These are phyloP conservation scores for Lactifluus subvellereus DNA, from an alignment of 768 basidiomycete species.

Conservation along the genomic window DNA sequence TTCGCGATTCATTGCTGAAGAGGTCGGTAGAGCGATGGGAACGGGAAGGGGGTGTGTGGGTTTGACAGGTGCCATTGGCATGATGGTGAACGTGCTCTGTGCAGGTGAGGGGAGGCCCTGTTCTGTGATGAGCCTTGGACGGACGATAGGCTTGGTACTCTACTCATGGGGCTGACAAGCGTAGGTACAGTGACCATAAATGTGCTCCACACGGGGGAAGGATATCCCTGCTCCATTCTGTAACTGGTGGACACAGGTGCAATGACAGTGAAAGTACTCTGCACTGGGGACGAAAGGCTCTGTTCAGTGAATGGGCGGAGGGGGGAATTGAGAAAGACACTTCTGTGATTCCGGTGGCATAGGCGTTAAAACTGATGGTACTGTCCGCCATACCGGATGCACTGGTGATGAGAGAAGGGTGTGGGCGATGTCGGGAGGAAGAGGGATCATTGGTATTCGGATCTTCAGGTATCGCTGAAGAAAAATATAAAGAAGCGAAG, in stretches of 20 bases:
- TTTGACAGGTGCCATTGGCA: neutral
- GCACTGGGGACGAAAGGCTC: conserved; percentile 26
- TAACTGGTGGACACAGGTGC: conserved; percentile 27
- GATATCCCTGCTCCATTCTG: conserved; percentile 27
- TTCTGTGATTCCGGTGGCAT: conserved; percentile 30
- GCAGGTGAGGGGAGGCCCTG: conserved; percentile 6
- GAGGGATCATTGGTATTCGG: neutral
- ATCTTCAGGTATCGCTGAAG: conserved; percentile 11
- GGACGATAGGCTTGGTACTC: neutral
- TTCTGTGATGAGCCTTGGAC: neutral
- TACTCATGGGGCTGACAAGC: conserved; percentile 28
- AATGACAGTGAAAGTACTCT: conserved; percentile 10
- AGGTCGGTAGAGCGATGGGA: neutral
- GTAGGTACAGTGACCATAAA: neutral
- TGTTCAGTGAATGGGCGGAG: conserved; percentile 39
- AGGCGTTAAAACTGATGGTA: conserved; percentile 42
- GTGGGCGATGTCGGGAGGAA: conserved; percentile 31
- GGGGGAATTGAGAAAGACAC: conserved; percentile 48
- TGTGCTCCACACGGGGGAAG: conserved; percentile 18
- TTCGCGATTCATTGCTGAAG: neutral
- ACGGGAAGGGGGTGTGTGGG: neutral
- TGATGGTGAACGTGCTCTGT: conserved; percentile 3
- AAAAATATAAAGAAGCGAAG: neutral
- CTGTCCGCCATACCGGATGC: conserved; percentile 54
- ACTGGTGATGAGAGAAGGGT: conserved; percentile 44